Conservation (phyloP, 83 land plant species). For the Diphasiastrum complanatum region DNA sequence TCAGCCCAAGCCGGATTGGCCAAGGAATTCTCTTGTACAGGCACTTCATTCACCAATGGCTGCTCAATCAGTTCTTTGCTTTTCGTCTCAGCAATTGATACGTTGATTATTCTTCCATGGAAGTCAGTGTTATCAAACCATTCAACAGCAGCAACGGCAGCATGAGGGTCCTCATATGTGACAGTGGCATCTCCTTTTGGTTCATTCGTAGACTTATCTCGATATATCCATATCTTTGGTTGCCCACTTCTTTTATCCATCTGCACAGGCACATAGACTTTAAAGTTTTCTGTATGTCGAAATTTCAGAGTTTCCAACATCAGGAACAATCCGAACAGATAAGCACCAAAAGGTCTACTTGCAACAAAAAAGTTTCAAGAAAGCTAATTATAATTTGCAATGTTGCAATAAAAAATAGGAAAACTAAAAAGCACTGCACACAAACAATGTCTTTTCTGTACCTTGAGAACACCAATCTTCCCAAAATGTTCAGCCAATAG, state of each 20-base stretch:
- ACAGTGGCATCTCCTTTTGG: constrained; percentile 91
- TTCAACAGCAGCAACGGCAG: constrained; percentile 81
- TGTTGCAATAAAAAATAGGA: neutral
- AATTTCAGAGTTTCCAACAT: too few species aligned
- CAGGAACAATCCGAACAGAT: too few species aligned
- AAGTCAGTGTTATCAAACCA: constrained; percentile 88
- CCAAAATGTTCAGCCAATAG: constrained; percentile 86
- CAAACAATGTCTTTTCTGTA: constrained; percentile 33
- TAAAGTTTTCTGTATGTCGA: too few species aligned
- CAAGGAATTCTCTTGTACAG: neutral
- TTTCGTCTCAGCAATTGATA: constrained; percentile 66
- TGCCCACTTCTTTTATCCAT: constrained; percentile 74
- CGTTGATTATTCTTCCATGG: constrained; percentile 69
- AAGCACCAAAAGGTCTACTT: neutral
- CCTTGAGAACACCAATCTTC: constrained; percentile 89
- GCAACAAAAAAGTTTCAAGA: constrained; percentile 11
- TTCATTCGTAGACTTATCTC: constrained; percentile 65
- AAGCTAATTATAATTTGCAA: neutral
- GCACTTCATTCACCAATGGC: constrained; percentile 4
- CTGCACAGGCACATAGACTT: constrained; percentile 24
- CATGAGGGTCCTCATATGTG: constrained; percentile 91
- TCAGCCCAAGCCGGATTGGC: constrained; percentile 23
- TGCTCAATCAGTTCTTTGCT: constrained; percentile 39
- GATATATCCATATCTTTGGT: constrained; percentile 86
- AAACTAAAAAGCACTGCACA: constrained; percentile 13